phyloP scores from a whole-genome alignment of 768 basidiomycete species.

The Podaxis sp. region DNA sequence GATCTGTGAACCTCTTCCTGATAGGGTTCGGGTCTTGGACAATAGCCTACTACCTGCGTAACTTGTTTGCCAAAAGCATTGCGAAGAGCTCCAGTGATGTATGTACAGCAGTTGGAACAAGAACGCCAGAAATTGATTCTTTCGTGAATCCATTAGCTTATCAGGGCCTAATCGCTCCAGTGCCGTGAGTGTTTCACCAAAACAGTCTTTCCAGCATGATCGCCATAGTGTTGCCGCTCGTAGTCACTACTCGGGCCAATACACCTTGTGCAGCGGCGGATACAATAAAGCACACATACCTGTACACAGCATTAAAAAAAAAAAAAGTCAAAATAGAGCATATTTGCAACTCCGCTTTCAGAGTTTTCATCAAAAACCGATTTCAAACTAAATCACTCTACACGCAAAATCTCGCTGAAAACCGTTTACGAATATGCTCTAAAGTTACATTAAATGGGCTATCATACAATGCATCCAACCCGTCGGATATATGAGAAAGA shows the following conservation, averaged over 20 bases:
- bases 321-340: background rate
- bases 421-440: too few relatives aligned
- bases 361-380: too few relatives aligned
- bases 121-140: background rate
- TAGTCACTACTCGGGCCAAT: background rate
- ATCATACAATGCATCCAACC: background rate
- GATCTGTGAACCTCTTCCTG: conserved; percentile 60
- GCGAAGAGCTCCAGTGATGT: conserved; percentile 75
- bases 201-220: background rate
- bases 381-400: too few relatives aligned
- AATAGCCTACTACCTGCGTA: conserved; percentile 70
- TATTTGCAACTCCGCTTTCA: too few relatives aligned
- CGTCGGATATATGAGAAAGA: background rate
- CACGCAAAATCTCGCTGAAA: too few relatives aligned
- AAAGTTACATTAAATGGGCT: background rate
- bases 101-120: conserved; percentile 4
- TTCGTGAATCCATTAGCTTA: background rate
- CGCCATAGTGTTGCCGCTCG: too few relatives aligned
- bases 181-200: background rate
- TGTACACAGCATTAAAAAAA: background rate
- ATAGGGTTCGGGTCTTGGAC: conserved; percentile 22
- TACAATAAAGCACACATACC: background rate
- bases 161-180: conserved; percentile 7
- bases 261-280: background rate
- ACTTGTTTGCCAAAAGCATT: conserved; percentile 60